Evolutionary conservation across 2,329 filamentous ascomycete species (phyloP), one percentile per base, ranked within the genome.

Genomic region (Lachnellula arida): DNA sequence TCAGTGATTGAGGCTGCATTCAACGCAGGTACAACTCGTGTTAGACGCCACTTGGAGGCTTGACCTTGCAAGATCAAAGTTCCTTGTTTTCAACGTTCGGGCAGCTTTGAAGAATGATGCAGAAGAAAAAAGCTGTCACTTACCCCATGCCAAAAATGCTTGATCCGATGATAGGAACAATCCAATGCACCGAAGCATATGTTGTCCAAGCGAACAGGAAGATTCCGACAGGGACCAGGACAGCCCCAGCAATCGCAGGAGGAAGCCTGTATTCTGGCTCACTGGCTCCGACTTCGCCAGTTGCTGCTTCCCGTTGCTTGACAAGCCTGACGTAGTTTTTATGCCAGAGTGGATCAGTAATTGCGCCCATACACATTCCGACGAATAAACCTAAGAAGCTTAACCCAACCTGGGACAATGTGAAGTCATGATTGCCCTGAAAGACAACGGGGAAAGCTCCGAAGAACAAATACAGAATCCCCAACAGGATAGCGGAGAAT

Each of bases 161-260:
- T 28, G 84, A 87, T 19, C 86, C 88, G 72, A 92, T 85, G 62
- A 91, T 86, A 25, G 88, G 86, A 46, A 85, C 79, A 59, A 89
- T 87, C 85, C 85, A 93, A 72, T 90, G 87, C 49, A 96, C 81
- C 63, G 72, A 80, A 2, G 85, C 72, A 70, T 86, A 92, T 14
- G 88, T 87, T 4, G 89, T 91, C 88, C 91, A 96, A 22, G 84
- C 91, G 73, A 96, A 96, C 74, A 89, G 88, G 71, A 97, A 96
- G 15, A 97, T 74, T 6, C 90, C 89, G 54, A 88, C 76, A 5
- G 91, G 89, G 34, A 94, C 89, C 9, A 96, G 73, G 46, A 91
- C 72, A 0, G 85, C 85, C n/a, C 92, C 93, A 7, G 79, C 70
- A 51, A 92, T 87, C 19, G 85, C 82, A 35, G 89, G 84, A 6